Evolutionary conservation across 257 asterid genomes (phyloP).

Genomic region (Nicotiana paniculata): DNA sequence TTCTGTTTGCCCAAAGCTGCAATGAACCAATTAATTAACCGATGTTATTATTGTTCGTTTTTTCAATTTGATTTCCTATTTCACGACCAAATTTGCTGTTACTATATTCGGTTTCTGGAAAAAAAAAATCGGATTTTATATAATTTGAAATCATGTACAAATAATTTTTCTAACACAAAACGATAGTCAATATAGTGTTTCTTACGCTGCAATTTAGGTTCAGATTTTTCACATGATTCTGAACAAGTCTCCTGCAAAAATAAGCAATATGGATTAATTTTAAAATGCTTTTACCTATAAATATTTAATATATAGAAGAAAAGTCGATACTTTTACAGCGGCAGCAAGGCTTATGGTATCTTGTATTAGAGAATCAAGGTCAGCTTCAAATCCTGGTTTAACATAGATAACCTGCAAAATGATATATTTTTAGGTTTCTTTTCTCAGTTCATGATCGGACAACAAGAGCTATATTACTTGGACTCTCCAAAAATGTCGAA

Average conservation of each 20-base stretch:
- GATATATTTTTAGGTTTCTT: neutral
- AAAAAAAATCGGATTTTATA: too few species aligned
- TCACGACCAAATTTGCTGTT: neutral
- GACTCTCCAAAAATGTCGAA: too few species aligned
- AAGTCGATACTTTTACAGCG: slow-evolving; percentile 40
- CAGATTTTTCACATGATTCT: slow-evolving; percentile 61
- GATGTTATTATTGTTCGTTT: too few species aligned
- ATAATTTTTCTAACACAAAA: too few species aligned
- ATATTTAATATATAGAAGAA: neutral
- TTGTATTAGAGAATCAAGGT: slow-evolving; percentile 67
- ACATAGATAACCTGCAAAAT: slow-evolving; percentile 74
- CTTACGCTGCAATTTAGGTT: slow-evolving; percentile 68
- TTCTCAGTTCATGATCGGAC: neutral
- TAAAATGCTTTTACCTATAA: neutral
- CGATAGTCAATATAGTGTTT: neutral
- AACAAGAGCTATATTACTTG: too few species aligned
- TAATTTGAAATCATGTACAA: too few species aligned
- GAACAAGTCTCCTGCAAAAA: slow-evolving; percentile 77
- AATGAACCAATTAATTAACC: neutral
- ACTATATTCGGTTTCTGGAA: too few species aligned
- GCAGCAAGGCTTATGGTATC: slow-evolving; percentile 66
- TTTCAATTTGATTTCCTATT: neutral
- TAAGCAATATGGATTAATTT: neutral
- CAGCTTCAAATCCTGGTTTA: slow-evolving; percentile 79
- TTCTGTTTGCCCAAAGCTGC: slow-evolving; percentile 66